A percentile compares a stretch with the other conserved stretches of the same genome.
phyloP scores from a whole-genome alignment of 106 monocot genomes.

The Dioscorea zingiberensis region DNA sequence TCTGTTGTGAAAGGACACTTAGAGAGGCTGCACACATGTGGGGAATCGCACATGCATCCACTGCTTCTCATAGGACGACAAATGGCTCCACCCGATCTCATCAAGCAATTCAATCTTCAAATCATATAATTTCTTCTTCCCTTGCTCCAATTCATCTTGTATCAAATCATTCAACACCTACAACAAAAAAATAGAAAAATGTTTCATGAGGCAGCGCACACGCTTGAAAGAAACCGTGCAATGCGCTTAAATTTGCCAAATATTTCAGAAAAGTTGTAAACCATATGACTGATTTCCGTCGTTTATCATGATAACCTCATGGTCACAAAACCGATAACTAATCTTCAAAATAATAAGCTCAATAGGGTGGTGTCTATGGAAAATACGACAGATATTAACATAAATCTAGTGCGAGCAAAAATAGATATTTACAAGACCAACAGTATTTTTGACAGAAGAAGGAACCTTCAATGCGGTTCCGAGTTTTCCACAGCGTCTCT shows the following conservation, averaged over 20 bases:
- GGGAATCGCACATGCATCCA: conserved; percentile 97
- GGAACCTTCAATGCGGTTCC: conserved; percentile 87
- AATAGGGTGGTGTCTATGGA: too few relatives aligned
- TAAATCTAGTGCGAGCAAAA: neutral
- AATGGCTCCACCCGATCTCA: conserved; percentile 80
- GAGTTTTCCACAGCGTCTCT: conserved; percentile 50
- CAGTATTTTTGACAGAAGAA: neutral
- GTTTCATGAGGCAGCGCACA: too few relatives aligned
- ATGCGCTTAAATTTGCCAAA: too few relatives aligned
- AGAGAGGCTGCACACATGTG: conserved; percentile 40
- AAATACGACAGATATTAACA: too few relatives aligned
- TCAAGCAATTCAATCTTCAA: conserved; percentile 73
- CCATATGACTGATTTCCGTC: too few relatives aligned
- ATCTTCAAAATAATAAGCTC: neutral
- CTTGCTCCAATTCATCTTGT: conserved; percentile 60
- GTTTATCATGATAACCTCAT: too few relatives aligned
- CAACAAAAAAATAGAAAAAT: neutral
- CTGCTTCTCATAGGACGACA: conserved; percentile 60
- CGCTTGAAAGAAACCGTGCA: too few relatives aligned
- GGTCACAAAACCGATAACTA: too few relatives aligned
- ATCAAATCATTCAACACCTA: conserved; percentile 69
- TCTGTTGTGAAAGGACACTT: neutral
- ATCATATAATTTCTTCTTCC: conserved; percentile 80
- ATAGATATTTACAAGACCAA: neutral
- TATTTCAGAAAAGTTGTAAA: too few relatives aligned